Percentiles rank a stretch among this genome's conserved stretches.
Evolutionary conservation across 129 eudicot genomes (phyloP).

Genomic region (Smallanthus sonchifolius): DNA sequence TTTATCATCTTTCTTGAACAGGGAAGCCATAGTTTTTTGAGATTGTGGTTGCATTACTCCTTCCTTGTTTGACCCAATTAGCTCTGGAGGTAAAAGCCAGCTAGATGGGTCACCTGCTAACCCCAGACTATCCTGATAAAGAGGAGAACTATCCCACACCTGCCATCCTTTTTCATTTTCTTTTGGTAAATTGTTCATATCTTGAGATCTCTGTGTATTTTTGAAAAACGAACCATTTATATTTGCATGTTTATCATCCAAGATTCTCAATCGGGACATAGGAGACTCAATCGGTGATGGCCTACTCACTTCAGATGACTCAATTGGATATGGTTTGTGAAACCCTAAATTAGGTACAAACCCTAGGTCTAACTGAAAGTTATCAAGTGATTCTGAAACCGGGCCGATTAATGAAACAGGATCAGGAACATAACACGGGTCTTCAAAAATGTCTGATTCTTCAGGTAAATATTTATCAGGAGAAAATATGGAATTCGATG

Average conservation of each 20-base stretch:
- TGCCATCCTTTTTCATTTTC: slow-evolving; percentile 67
- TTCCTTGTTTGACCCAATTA: slow-evolving; percentile 46
- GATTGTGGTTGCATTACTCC: slow-evolving; percentile 40
- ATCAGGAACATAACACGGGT: slow-evolving; percentile 93
- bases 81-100: slow-evolving; percentile 63
- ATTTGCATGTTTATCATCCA: neutral
- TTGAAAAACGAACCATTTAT: neutral
- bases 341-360: slow-evolving; percentile 43
- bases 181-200: slow-evolving; percentile 16
- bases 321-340: slow-evolving; percentile 37
- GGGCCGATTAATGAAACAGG: slow-evolving; percentile 80
- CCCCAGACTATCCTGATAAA: slow-evolving; percentile 62
- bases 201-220: slow-evolving; percentile 36
- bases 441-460: slow-evolving; percentile 79
- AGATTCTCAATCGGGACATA: slow-evolving; percentile 41
- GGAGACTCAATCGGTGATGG: slow-evolving; percentile 93
- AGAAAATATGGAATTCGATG: slow-evolving; percentile 50
- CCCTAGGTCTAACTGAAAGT: slow-evolving; percentile 72
- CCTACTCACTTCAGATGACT: slow-evolving; percentile 46
- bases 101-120: slow-evolving; percentile 47
- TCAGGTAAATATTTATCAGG: slow-evolving; percentile 52
- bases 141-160: slow-evolving; percentile 80
- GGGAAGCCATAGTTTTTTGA: slow-evolving; percentile 77
- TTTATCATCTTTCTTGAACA: slow-evolving; percentile 67
- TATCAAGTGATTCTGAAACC: slow-evolving; percentile 82